A percentile compares a stretch with the other conserved stretches of the same genome.
These are phyloP conservation scores for Suhomyces emberorum DNA, from an alignment of 805 yeast species.

Conservation along the genomic window DNA sequence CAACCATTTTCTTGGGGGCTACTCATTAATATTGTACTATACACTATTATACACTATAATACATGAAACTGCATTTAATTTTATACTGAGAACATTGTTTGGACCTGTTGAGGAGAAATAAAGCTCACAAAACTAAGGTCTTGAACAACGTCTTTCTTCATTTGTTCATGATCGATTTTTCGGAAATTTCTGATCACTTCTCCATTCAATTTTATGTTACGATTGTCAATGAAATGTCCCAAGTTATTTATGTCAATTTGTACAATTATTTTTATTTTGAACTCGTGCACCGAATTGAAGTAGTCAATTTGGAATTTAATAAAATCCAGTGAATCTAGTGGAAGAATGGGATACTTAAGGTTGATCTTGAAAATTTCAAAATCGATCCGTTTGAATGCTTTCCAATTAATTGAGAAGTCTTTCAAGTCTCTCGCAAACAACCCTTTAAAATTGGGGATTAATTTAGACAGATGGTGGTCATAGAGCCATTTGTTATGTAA, in stretches of 20 bases:
- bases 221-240: background rate
- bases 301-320: constrained; percentile 15
- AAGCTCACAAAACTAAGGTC: constrained; percentile 1
- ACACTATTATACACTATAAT: constrained; percentile 5
- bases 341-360: constrained; percentile 24
- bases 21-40: constrained; percentile 21
- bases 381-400: constrained; percentile 20
- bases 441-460: background rate
- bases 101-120: background rate
- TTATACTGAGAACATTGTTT: no score
- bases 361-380: constrained; percentile 28
- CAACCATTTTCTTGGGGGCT: constrained; percentile 44
- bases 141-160: constrained; percentile 1
- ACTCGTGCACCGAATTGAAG: constrained; percentile 13
- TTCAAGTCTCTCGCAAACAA: constrained; percentile 6
- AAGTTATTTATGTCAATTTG: constrained; percentile 1
- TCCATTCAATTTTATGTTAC: background rate
- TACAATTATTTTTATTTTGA: constrained; percentile 10
- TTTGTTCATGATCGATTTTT: background rate
- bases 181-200: background rate
- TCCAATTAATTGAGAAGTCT: constrained; percentile 17
- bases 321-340: constrained; percentile 5
- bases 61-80: no score
- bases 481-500: constrained; percentile 1
- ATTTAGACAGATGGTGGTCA: background rate